Evolutionary conservation across 208 protist species (phyloP), one percentile per base, ranked within the genome.

Genomic region (Spongospora subterranea): DNA sequence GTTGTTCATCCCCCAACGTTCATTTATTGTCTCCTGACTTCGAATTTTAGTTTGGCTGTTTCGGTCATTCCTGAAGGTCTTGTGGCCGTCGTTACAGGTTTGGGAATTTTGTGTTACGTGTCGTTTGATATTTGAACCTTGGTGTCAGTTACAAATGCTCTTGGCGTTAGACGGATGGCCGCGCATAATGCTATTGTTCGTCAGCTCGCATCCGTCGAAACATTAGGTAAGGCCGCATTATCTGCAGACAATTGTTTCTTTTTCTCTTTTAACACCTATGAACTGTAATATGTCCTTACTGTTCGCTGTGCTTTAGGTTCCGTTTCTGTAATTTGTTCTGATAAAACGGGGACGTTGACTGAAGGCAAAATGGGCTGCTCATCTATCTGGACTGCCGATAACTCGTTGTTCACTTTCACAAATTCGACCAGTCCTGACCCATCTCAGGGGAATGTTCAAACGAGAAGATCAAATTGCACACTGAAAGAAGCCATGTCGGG

Each of bases 271-370:
- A n/a, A n/a, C n/a, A n/a, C n/a, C n/a, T n/a, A n/a, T 60, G 6
- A 24, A 24, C 50, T 29, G 50, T 24, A 60, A 60, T 60, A 6
- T 60, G 50, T 24, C 24, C 50, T 29, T 60, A 29, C 6, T 29
- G 50, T 60, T 6, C 50, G 6, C 6, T 60, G 6, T 24, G 50
- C 13, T 60, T 60, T 60, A 60, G 71, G 71, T 20, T 95, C 96
- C 54, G 97, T 96, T 90, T 98, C 96, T 35, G 96, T 98, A 32
- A 98, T 99, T 91, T 98, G 97, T 93, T 97, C 95, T 0, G 98
- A 99, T 93, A 99, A 99, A 93, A 99, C 98, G 0, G 98, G 98
- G 41, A 99, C 98, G 0, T 95, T 99, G 46, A 99, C 98, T 6
- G 98, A 96, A 24, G 99, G 99, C 92, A 96, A 97, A 93, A 99